phyloP scores from a whole-genome alignment of 2,329 filamentous ascomycete genomes.

The Furcasterigmium sp. region DNA sequence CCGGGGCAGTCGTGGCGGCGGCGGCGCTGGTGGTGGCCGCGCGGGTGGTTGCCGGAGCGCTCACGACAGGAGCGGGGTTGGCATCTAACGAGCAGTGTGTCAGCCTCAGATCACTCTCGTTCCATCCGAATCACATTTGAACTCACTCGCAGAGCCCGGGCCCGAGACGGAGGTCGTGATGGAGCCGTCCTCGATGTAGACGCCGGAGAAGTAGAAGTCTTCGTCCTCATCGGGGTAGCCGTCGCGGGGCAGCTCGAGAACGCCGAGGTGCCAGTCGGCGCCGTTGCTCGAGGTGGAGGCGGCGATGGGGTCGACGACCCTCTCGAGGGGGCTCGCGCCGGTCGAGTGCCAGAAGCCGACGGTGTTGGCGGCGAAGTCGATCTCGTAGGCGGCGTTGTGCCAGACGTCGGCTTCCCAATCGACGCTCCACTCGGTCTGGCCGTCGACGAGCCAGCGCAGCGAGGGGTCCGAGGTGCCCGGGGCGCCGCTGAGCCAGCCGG shows the following conservation, averaged over 20 bases:
- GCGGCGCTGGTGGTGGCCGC: too few relatives aligned
- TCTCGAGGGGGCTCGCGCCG: conserved; percentile 49
- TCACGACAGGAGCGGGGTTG: too few relatives aligned
- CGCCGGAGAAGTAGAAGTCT: conserved; percentile 69
- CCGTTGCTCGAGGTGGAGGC: conserved; percentile 61
- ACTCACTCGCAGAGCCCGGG: conserved; percentile 1
- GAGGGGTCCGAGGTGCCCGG: conserved; percentile 39
- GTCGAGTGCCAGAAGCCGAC: conserved; percentile 69
- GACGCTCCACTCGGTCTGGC: conserved; percentile 57
- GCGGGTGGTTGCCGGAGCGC: too few relatives aligned
- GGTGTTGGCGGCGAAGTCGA: conserved; percentile 58
- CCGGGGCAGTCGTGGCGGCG: too few relatives aligned
- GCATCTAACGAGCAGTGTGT: too few relatives aligned
- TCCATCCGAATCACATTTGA: too few relatives aligned
- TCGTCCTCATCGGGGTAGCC: conserved; percentile 50
- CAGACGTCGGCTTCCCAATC: conserved; percentile 59
- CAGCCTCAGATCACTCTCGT: too few relatives aligned
- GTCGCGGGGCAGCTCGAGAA: conserved; percentile 57
- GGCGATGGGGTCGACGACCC: conserved; percentile 55
- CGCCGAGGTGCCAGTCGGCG: conserved; percentile 68
- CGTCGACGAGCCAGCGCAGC: conserved; percentile 60
- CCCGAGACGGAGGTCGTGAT: conserved; percentile 23
- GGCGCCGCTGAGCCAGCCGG: conserved; percentile 52
- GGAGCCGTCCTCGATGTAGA: conserved; percentile 55
- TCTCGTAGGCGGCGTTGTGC: conserved; percentile 74